phyloP scores from a whole-genome alignment of 1,284 basidiomycete species.

The Tausonia pullulans region DNA sequence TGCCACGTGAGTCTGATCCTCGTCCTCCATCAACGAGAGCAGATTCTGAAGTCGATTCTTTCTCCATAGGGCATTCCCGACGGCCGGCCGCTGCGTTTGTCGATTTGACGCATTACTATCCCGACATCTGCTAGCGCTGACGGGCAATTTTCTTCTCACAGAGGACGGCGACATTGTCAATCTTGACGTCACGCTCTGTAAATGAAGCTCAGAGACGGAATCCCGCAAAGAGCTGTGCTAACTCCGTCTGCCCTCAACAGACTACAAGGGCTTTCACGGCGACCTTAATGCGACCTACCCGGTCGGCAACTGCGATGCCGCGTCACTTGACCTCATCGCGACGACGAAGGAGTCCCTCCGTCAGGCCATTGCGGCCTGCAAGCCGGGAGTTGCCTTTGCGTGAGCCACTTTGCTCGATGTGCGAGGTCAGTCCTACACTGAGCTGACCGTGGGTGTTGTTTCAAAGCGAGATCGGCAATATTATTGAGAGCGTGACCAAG shows the following conservation, averaged over 20 bases:
- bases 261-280: slow-evolving; percentile 70
- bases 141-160: background rate
- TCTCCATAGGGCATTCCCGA: slow-evolving; percentile 64
- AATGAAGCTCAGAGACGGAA: background rate
- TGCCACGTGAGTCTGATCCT: slow-evolving; percentile 50
- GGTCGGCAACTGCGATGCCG: slow-evolving; percentile 73
- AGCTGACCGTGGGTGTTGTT: no score
- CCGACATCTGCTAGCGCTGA: no score
- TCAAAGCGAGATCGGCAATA: slow-evolving; percentile 35
- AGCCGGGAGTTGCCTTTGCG: slow-evolving; percentile 80
- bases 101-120: no score
- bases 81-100: slow-evolving; percentile 38
- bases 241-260: slow-evolving; percentile 3
- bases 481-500: slow-evolving; percentile 64
- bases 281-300: slow-evolving; percentile 81
- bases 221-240: no score
- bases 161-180: slow-evolving; percentile 89
- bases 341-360: slow-evolving; percentile 71
- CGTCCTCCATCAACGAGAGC: no score
- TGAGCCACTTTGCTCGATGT: slow-evolving; percentile 34
- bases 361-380: slow-evolving; percentile 78
- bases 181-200: slow-evolving; percentile 47
- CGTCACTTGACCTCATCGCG: slow-evolving; percentile 66
- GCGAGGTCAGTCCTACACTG: no score
- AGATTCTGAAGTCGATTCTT: background rate